A percentile compares a stretch with the other conserved stretches of the same genome.
Evolutionary conservation across 176 grass and related monocot species (phyloP).

Genomic region (Cymbopogon citratus): DNA sequence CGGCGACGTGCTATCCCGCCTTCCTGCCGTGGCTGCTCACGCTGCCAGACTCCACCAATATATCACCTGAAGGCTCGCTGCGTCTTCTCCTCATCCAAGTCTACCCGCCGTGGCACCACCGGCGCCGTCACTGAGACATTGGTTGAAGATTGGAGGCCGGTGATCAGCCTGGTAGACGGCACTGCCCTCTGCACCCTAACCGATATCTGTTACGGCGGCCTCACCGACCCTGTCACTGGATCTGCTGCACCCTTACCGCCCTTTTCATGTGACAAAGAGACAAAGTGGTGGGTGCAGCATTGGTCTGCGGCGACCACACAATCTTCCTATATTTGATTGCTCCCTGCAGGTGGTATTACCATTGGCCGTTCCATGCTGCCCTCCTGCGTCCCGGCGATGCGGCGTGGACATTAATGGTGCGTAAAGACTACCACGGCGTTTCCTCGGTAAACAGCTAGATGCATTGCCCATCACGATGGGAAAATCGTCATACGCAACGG

Average conservation of each 20-base stretch:
- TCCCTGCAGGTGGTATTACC: no score
- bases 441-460: neutral
- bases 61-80: neutral
- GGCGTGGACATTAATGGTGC: neutral
- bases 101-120: no score
- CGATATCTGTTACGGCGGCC: no score
- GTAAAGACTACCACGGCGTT: no score
- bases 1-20: no score
- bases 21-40: no score
- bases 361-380: neutral
- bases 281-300: neutral
- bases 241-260: neutral
- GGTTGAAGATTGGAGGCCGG: no score
- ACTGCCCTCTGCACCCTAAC: no score
- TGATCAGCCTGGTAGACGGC: no score
- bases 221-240: neutral
- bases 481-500: neutral
- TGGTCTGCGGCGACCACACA: neutral
- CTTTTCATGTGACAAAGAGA: neutral
- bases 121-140: no score
- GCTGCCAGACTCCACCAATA: no score
- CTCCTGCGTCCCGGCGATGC: neutral
- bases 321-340: neutral
- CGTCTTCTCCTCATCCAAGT: neutral
- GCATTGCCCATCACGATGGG: neutral